Evolutionary conservation across 148 eudicot genomes (phyloP).

Genomic region (Cornus florida): DNA sequence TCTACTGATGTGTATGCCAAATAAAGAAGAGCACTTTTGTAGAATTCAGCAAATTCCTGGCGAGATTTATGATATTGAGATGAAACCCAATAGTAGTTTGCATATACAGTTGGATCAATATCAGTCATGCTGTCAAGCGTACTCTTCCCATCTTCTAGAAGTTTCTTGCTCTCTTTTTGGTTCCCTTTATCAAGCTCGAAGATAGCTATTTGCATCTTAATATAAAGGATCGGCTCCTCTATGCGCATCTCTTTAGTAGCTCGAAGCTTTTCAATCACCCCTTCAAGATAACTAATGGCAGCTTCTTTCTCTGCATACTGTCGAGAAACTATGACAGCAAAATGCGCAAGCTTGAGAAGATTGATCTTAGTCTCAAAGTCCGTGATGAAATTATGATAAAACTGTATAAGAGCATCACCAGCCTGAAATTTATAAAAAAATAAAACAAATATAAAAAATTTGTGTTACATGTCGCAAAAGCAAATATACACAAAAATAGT

Average conservation of each 20-base stretch:
- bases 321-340: slow-evolving; percentile 87
- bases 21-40: slow-evolving; percentile 90
- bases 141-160: slow-evolving; percentile 79
- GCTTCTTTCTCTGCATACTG: slow-evolving; percentile 85
- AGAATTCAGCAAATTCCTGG: slow-evolving; percentile 92
- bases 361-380: slow-evolving; percentile 97
- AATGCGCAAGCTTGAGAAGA: slow-evolving; percentile 98
- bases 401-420: slow-evolving; percentile 89
- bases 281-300: slow-evolving; percentile 82
- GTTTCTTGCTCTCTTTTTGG: slow-evolving; percentile 85
- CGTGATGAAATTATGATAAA: slow-evolving; percentile 88
- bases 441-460: background rate
- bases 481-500: background rate
- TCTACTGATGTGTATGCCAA: slow-evolving; percentile 95
- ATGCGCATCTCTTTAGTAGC: slow-evolving; percentile 70
- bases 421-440: slow-evolving; percentile 45
- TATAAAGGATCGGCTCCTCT: slow-evolving; percentile 84
- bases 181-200: slow-evolving; percentile 76
- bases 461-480: slow-evolving; percentile 2
- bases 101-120: slow-evolving; percentile 94
- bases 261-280: slow-evolving; percentile 82
- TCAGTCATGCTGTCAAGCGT: slow-evolving; percentile 94
- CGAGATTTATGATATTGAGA: slow-evolving; percentile 82
- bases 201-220: slow-evolving; percentile 80
- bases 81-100: slow-evolving; percentile 85